These are phyloP conservation scores for Musa balbisiana DNA, from an alignment of 202 grass and related monocot genomes.

Conservation along the genomic window DNA sequence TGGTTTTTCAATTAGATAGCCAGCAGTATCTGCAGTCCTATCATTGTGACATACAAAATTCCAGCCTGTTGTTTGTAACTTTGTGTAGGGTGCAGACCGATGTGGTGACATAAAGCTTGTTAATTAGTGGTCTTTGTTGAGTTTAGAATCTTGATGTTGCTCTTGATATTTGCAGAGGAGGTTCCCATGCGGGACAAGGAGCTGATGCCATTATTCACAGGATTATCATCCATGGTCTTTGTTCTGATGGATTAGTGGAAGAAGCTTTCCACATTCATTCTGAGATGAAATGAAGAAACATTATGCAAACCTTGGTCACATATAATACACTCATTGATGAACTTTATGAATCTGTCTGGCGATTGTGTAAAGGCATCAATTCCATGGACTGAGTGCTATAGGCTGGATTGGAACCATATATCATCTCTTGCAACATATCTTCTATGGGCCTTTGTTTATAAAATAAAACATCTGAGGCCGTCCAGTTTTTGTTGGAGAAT, in stretches of 20 bases:
- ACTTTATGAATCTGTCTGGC: constrained; percentile 42
- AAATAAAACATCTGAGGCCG: constrained; percentile 55
- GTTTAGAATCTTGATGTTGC: constrained; percentile 61
- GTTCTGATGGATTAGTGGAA: constrained; percentile 58
- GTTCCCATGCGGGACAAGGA: constrained; percentile 48
- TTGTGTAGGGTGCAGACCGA: constrained; percentile 60
- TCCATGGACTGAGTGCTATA: constrained; percentile 55
- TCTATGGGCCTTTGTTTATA: constrained; percentile 86
- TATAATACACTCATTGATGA: constrained; percentile 88
- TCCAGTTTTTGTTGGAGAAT: constrained; percentile 54
- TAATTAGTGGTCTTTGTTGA: constrained; percentile 63
- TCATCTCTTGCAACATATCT: constrained; percentile 71
- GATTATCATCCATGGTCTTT: constrained; percentile 72
- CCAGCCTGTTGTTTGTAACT: constrained; percentile 41
- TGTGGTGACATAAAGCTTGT: constrained; percentile 51
- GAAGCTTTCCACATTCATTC: constrained; percentile 45
- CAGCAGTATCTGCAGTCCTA: constrained; percentile 45
- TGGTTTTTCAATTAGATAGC: constrained; percentile 45
- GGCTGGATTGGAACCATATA: constrained; percentile 69
- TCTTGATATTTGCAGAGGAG: constrained; percentile 51
- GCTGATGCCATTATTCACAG: constrained; percentile 72
- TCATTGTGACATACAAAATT: constrained; percentile 66
- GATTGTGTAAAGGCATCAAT: constrained; percentile 45
- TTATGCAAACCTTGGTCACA: constrained; percentile 64
- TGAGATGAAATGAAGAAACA: constrained; percentile 68